Evolutionary conservation across 106 monocot species (phyloP).

Genomic region (Narthecium ossifragum): DNA sequence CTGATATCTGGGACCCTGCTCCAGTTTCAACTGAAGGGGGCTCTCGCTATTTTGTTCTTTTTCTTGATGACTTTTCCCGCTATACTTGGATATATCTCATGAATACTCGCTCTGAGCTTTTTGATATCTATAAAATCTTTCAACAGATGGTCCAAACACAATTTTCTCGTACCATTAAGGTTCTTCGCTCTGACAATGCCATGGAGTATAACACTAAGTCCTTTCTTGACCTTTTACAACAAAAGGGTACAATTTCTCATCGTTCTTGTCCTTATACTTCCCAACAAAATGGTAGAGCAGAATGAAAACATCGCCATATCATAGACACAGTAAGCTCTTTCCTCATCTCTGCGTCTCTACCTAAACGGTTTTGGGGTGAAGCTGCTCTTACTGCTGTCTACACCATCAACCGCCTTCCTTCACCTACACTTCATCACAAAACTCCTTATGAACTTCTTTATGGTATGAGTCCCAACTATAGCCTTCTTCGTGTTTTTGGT

Average conservation of each 20-base stretch:
- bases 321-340: background rate
- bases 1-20: background rate
- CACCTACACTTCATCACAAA: background rate
- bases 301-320: background rate
- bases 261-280: background rate
- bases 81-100: background rate
- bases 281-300: background rate
- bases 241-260: background rate
- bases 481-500: background rate
- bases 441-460: background rate
- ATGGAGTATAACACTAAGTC: background rate
- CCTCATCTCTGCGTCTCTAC: background rate
- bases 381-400: background rate
- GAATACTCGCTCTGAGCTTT: background rate
- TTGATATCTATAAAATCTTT: background rate
- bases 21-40: too few relatives aligned
- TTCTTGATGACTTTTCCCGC: background rate
- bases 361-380: background rate
- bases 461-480: background rate
- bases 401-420: background rate
- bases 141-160: background rate
- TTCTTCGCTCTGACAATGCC: background rate
- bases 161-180: background rate
- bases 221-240: background rate
- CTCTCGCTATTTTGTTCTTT: too few relatives aligned